Base-by-base conservation (phyloP, 768 basidiomycete species). In the Botryobasidium botryosum region DNA sequence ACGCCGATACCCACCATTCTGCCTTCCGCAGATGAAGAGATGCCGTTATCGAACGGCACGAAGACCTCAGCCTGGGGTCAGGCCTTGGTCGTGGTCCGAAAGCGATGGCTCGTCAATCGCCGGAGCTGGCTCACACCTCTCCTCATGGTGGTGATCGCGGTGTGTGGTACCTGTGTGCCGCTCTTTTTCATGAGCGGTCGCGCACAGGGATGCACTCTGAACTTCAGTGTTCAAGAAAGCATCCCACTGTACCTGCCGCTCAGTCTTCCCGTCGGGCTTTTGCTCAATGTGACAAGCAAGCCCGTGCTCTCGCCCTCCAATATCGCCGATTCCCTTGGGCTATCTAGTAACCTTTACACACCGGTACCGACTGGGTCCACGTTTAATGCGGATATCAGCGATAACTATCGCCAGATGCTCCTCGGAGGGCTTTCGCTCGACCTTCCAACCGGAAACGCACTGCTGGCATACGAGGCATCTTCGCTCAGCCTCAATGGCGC, bases 391-490 rank as follows among this genome's bases (percentile, higher is more conserved):
- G 65, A 62, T 4, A 69, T 83, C 44, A 49, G 64, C 24, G 60
- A 66, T 36, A 61, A 74, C 39, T 77, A 70, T 56, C 61, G 59
- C 18, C 70, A 74, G 47, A 56, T 79, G n/a, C 61, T 71, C 0
- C 53, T 75, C 13, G 83, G 83, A 26, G 83, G 83, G 25, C 58
- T 85, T 23, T 82, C 81, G 0, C 52, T 82, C 10, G 68, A 83
- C 46, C 27, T 60, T 4, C 49, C 64, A 25, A 67, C 69, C 0
- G 68, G 70, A 0, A 56, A 67, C 8, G 61, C 76, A 0, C 53
- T 82, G 35, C 53, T 85, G 26, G 79, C 83, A 21, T 85, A 79
- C 77, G 76, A 84, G 56, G 77, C 73, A 2, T 60, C 65, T 1
- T 62, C 75, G 5, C 75, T 78, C 4, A 74, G 75, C 1, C 51